phyloP scores from a whole-genome alignment of 2,329 filamentous ascomycete species.

The Nemania sp. region DNA sequence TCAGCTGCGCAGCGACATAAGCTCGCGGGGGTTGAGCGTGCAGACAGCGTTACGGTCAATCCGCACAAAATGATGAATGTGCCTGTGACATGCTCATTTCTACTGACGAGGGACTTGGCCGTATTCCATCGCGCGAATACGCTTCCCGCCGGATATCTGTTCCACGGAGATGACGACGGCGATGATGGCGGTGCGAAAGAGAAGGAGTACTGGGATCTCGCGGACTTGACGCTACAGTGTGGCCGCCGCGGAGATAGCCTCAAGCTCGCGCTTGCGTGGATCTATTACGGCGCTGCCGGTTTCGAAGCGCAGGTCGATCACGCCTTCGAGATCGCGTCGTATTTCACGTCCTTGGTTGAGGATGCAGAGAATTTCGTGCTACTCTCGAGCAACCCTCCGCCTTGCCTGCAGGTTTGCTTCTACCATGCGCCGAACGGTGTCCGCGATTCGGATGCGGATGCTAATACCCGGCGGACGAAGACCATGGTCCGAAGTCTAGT shows the following conservation, averaged over 20 bases:
- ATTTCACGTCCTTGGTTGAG: conserved; percentile 72
- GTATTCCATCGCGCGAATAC: conserved; percentile 88
- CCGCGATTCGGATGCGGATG: conserved; percentile 56
- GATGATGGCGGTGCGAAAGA: conserved; percentile 41
- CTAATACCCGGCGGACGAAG: conserved; percentile 64
- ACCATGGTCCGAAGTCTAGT: conserved; percentile 63
- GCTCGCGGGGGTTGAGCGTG: conserved; percentile 77
- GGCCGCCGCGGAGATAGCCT: conserved; percentile 86
- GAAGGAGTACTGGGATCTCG: conserved; percentile 83
- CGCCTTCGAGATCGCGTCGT: conserved; percentile 77
- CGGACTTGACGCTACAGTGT: conserved; percentile 93
- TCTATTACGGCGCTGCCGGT: conserved; percentile 84
- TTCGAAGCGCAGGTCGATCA: conserved; percentile 77
- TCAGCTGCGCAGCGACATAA: conserved; percentile 70
- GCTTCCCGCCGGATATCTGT: conserved; percentile 86
- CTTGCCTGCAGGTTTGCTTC: conserved; percentile 95
- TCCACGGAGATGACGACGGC: conserved; percentile 68
- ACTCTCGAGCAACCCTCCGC: conserved; percentile 80
- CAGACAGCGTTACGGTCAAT: conserved; percentile 87
- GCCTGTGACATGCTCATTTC: conserved; percentile 89
- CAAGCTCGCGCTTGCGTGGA: conserved; percentile 89
- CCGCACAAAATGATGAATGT: conserved; percentile 98
- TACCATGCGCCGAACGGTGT: conserved; percentile 77
- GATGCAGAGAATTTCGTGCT: conserved; percentile 72
- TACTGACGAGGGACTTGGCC: conserved; percentile 80